Conservation (phyloP, 2,329 filamentous ascomycete species). For the Nothophoma quercina region DNA sequence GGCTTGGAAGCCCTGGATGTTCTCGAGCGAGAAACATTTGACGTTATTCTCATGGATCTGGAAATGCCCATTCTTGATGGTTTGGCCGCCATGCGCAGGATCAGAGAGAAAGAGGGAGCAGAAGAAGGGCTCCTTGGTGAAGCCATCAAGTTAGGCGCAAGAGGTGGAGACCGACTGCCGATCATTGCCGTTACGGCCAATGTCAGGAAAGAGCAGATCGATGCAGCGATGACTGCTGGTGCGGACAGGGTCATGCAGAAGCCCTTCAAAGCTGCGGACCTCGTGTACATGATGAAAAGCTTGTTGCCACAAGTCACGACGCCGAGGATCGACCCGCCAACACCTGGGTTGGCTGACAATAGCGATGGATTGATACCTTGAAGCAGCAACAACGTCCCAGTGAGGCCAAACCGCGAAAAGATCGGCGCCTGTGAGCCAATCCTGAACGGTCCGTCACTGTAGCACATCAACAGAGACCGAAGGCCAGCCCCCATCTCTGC, state of each 20-base stretch:
- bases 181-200: conserved; percentile 51
- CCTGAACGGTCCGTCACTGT: background rate
- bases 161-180: conserved; percentile 31
- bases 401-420: background rate
- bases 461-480: too few species aligned
- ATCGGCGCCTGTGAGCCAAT: too few species aligned
- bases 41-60: conserved; percentile 57
- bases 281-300: conserved; percentile 46
- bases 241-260: conserved; percentile 49
- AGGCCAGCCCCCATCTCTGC: too few species aligned
- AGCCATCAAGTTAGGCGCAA: conserved; percentile 31
- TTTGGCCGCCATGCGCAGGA: conserved; percentile 53
- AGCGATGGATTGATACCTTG: conserved; percentile 27
- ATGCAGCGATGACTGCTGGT: conserved; percentile 43
- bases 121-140: conserved; percentile 26
- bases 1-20: conserved; percentile 48
- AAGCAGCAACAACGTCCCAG: background rate
- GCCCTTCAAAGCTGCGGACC: conserved; percentile 45
- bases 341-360: conserved; percentile 16
- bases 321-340: conserved; percentile 26
- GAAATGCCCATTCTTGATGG: conserved; percentile 65
- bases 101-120: conserved; percentile 56
- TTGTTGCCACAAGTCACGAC: conserved; percentile 35
- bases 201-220: conserved; percentile 47
- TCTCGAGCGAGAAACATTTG: conserved; percentile 39